phyloP scores from a whole-genome alignment of 129 eudicot species.

The Deinandra increscens region DNA sequence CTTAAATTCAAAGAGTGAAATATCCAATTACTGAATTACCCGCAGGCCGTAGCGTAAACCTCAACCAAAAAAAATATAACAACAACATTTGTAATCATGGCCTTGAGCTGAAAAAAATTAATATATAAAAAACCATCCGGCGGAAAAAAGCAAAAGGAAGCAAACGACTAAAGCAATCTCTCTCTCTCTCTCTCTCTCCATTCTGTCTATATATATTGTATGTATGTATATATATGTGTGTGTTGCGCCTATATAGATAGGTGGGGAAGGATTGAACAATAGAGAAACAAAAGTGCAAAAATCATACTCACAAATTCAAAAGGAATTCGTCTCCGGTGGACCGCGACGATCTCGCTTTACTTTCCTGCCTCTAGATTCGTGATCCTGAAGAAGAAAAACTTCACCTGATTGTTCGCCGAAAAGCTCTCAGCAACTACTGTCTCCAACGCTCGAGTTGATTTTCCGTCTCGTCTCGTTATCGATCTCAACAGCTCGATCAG shows the following conservation, averaged over 20 bases:
- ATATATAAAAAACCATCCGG: constrained; percentile 26
- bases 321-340: constrained; percentile 27
- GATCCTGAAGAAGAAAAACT: constrained; percentile 19
- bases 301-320: constrained; percentile 13
- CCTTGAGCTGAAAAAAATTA: constrained; percentile 21
- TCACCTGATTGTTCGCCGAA: constrained; percentile 24
- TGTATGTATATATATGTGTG: neutral
- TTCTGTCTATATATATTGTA: constrained; percentile 11
- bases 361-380: constrained; percentile 21
- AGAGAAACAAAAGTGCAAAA: constrained; percentile 25
- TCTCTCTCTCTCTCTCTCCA: constrained; percentile 10
- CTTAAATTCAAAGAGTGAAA: no score
- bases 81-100: constrained; percentile 38
- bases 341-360: constrained; percentile 4
- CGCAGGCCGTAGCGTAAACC: no score
- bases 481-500: constrained; percentile 16
- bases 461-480: constrained; percentile 17
- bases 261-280: constrained; percentile 9
- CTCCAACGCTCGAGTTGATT: neutral
- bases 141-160: constrained; percentile 34
- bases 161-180: constrained; percentile 37
- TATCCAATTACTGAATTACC: no score
- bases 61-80: constrained; percentile 13
- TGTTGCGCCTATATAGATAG: neutral
- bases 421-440: neutral